A percentile compares a stretch with the other conserved stretches of the same genome.
These are phyloP conservation scores for Penicillium ucsense DNA, from an alignment of 495 filamentous ascomycete genomes.

Conservation along the genomic window DNA sequence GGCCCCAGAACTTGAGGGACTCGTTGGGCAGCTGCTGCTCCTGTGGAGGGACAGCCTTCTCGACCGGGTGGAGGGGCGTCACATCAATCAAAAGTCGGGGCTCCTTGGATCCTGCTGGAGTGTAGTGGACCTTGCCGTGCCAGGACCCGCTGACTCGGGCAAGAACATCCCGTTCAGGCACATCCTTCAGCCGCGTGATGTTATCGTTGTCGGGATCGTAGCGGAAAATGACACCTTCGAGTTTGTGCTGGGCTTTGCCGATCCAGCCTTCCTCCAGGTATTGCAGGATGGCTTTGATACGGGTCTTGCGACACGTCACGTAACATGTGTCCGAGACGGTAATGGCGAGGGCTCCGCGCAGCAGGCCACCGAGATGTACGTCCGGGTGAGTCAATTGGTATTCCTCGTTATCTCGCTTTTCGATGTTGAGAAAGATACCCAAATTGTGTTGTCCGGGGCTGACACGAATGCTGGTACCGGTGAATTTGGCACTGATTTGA, in stretches of 20 bases:
- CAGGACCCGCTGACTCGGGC: slow-evolving; percentile 78
- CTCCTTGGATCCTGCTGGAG: slow-evolving; percentile 46
- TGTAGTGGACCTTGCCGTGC: slow-evolving; percentile 63
- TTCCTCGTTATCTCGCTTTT: slow-evolving; percentile 70
- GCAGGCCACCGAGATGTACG: slow-evolving; percentile 81
- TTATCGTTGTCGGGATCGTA: slow-evolving; percentile 77
- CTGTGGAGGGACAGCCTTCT: slow-evolving; percentile 67
- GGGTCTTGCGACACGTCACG: slow-evolving; percentile 76
- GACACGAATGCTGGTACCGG: slow-evolving; percentile 86
- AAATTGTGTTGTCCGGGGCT: slow-evolving; percentile 86
- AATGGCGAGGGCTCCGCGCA: slow-evolving; percentile 73
- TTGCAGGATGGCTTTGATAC: slow-evolving; percentile 79
- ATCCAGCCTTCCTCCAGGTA: slow-evolving; percentile 95
- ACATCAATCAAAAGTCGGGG: slow-evolving; percentile 78
- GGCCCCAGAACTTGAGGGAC: slow-evolving; percentile 77
- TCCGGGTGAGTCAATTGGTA: slow-evolving; percentile 92
- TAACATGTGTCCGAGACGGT: slow-evolving; percentile 83
- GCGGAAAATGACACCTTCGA: slow-evolving; percentile 83
- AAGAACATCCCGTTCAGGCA: slow-evolving; percentile 72
- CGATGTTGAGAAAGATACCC: slow-evolving; percentile 86
- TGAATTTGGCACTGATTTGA: slow-evolving; percentile 95
- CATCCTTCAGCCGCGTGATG: slow-evolving; percentile 68
- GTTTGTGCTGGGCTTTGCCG: slow-evolving; percentile 77
- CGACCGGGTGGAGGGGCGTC: slow-evolving; percentile 60
- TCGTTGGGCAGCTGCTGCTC: slow-evolving; percentile 80